These are phyloP conservation scores for Debaryomyces maramus DNA, from an alignment of 805 yeast species.

Conservation along the genomic window DNA sequence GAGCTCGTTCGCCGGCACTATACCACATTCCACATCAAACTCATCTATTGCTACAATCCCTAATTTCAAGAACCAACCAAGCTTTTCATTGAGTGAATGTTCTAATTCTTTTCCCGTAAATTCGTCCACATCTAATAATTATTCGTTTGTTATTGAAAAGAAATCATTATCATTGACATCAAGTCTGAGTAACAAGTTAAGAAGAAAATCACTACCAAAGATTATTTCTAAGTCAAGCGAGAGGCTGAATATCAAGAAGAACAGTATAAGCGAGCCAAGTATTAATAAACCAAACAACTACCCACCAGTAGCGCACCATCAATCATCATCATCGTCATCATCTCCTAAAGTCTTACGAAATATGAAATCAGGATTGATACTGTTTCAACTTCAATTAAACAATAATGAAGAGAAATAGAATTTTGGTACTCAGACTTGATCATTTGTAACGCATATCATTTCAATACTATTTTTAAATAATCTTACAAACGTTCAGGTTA, in stretches of 20 bases:
- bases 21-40: neutral
- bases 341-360: constrained; percentile 17
- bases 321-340: neutral
- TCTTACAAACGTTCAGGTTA: no score
- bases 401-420: constrained; percentile 5
- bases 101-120: constrained; percentile 16
- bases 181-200: neutral
- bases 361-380: constrained; percentile 31
- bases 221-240: constrained; percentile 3
- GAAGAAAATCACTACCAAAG: constrained; percentile 2
- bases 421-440: no score
- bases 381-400: constrained; percentile 23
- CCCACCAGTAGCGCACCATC: constrained; percentile 2
- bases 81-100: constrained; percentile 15
- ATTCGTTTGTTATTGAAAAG: constrained; percentile 20
- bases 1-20: constrained; percentile 12
- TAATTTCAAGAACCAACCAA: constrained; percentile 2
- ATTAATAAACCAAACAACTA: neutral
- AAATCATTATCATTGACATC: constrained; percentile 1
- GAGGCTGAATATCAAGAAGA: constrained; percentile 5
- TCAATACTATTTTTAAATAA: neutral
- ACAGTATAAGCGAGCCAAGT: constrained; percentile 5
- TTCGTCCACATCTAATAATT: constrained; percentile 13
- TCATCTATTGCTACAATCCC: neutral
- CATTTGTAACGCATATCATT: neutral